Evolutionary conservation across 805 yeast species (phyloP).

Genomic region (Maudiozyma barnettii): DNA sequence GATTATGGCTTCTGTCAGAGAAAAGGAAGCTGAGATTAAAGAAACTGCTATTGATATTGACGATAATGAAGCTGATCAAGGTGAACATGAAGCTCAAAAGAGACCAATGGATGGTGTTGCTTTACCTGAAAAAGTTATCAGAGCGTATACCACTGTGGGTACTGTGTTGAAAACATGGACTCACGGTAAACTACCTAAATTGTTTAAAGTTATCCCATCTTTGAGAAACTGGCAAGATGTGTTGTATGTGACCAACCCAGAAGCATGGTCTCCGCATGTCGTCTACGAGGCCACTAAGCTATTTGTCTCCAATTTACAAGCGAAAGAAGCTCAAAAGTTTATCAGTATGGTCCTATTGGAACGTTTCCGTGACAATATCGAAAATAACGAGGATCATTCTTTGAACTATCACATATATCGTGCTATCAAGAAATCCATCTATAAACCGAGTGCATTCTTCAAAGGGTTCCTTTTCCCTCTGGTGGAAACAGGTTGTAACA

Average conservation of each 20-base stretch:
- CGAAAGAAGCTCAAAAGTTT: constrained; percentile 82
- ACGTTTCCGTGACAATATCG: constrained; percentile 62
- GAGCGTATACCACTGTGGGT: constrained; percentile 89
- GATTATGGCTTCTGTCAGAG: constrained; percentile 81
- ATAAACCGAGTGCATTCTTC: constrained; percentile 96
- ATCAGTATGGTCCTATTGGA: constrained; percentile 59
- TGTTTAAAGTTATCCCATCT: constrained; percentile 90
- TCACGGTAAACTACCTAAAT: constrained; percentile 93
- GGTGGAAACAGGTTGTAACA: constrained; percentile 78
- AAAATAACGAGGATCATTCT: constrained; percentile 62
- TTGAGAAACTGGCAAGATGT: constrained; percentile 94
- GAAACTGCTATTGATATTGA: constrained; percentile 13
- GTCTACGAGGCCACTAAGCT: constrained; percentile 90
- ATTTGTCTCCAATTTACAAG: constrained; percentile 80
- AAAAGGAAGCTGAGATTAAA: constrained; percentile 42
- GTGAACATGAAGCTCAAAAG: constrained; percentile 18
- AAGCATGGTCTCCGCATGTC: constrained; percentile 90
- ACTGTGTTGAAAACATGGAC: constrained; percentile 78
- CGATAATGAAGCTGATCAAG: constrained; percentile 6
- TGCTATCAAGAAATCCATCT: constrained; percentile 82
- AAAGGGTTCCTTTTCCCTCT: constrained; percentile 91
- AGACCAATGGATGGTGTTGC: constrained; percentile 63
- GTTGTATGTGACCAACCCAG: constrained; percentile 85
- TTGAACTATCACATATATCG: constrained; percentile 90
- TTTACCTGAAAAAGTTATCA: constrained; percentile 92